A percentile compares a stretch with the other conserved stretches of the same genome.
phyloP scores from a whole-genome alignment of 805 yeast genomes.

The Teunomyces cretensis region DNA sequence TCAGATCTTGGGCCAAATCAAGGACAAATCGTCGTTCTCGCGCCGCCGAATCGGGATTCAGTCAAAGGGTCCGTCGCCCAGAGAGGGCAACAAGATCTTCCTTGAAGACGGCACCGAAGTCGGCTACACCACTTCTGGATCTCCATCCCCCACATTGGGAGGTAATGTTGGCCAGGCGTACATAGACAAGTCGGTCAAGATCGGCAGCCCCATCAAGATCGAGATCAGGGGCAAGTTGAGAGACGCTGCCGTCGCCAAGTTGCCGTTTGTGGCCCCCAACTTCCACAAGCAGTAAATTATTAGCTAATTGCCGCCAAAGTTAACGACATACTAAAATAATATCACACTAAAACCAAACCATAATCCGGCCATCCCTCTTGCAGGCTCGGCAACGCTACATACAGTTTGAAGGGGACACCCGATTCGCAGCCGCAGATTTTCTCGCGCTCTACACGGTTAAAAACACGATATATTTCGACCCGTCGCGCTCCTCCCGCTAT shows the following conservation, averaged over 20 bases:
- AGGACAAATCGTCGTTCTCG: conserved; percentile 58
- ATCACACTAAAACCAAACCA: too few relatives aligned
- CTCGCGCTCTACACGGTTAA: neutral
- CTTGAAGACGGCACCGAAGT: conserved; percentile 51
- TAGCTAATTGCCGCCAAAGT: too few relatives aligned
- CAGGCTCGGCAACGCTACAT: neutral
- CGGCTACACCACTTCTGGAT: conserved; percentile 61
- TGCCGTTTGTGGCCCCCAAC: conserved; percentile 80
- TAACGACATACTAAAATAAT: too few relatives aligned
- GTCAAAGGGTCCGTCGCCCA: conserved; percentile 88
- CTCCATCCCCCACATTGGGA: conserved; percentile 60
- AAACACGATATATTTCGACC: conserved; percentile 1
- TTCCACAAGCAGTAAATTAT: conserved; percentile 55
- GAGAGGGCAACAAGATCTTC: conserved; percentile 71
- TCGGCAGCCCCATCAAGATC: conserved; percentile 69
- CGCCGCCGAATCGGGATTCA: conserved; percentile 69
- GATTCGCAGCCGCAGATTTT: neutral
- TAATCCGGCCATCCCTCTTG: neutral
- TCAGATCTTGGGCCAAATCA: conserved; percentile 67
- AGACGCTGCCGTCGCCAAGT: conserved; percentile 70
- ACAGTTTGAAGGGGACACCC: neutral
- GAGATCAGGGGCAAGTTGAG: conserved; percentile 83
- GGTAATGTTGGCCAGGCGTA: conserved; percentile 91
- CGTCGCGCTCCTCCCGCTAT: neutral
- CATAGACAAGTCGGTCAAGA: conserved; percentile 68